Evolutionary conservation across 1,284 basidiomycete genomes (phyloP).

Genomic region (Cryptococcus neoformans): DNA sequence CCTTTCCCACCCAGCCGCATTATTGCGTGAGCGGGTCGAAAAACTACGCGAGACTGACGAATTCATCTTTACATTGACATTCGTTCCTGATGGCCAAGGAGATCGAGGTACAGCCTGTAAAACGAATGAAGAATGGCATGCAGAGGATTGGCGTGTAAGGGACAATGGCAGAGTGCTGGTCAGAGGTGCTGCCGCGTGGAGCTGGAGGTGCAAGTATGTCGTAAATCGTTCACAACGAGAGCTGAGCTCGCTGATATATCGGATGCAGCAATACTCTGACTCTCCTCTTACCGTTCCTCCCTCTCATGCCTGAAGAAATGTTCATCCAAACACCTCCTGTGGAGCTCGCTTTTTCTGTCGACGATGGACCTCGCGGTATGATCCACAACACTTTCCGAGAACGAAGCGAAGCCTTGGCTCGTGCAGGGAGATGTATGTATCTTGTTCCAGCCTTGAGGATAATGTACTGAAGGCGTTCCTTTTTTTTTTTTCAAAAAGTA

Average conservation of each 20-base stretch:
- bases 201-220: constrained; percentile 39
- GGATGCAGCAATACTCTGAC: constrained; percentile 32
- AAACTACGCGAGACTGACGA: constrained; percentile 5
- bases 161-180: constrained; percentile 32
- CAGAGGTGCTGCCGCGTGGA: constrained; percentile 24
- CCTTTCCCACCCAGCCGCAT: constrained; percentile 25
- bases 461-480: neutral
- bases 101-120: constrained; percentile 31
- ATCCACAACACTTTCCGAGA: constrained; percentile 27
- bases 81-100: constrained; percentile 39
- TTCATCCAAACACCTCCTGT: constrained; percentile 30
- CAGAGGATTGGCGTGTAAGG: constrained; percentile 15
- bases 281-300: constrained; percentile 34
- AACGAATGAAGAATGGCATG: constrained; percentile 20
- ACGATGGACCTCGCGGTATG: constrained; percentile 34
- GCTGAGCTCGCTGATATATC: neutral
- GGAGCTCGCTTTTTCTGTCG: constrained; percentile 29
- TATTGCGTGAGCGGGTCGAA: constrained; percentile 28
- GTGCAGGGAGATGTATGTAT: constrained; percentile 23
- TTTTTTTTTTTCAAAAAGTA: constrained; percentile 5
- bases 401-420: constrained; percentile 25
- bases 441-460: neutral
- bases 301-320: constrained; percentile 28
- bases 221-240: neutral
- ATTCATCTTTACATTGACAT: constrained; percentile 26